phyloP scores from a whole-genome alignment of 352 stramenopile genomes.

The Thalassiosira oceanica region DNA sequence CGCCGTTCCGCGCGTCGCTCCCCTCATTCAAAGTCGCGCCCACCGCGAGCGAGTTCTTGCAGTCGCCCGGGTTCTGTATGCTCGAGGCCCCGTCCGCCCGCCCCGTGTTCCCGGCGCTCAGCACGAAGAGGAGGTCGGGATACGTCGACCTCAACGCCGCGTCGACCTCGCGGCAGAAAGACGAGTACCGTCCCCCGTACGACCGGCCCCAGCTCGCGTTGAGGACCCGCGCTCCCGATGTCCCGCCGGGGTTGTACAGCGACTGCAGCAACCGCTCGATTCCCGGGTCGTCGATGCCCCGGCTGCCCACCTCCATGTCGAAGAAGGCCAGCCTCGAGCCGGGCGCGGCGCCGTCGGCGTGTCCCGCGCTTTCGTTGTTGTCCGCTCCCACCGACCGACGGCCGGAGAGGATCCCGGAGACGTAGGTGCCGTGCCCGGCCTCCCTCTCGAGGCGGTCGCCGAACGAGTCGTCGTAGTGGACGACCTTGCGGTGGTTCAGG shows the following conservation, averaged over 20 bases:
- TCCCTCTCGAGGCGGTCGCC: slow-evolving; percentile 17
- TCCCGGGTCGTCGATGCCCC: slow-evolving; percentile 26
- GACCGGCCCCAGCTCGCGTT: slow-evolving; percentile 29
- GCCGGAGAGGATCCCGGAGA: slow-evolving; percentile 32
- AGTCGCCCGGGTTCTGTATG: slow-evolving; percentile 36
- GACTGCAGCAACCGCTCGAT: slow-evolving; percentile 16
- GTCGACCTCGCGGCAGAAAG: slow-evolving; percentile 30
- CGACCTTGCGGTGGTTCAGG: slow-evolving; percentile 29
- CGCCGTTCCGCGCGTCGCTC: slow-evolving; percentile 12
- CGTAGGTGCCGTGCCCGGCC: slow-evolving; percentile 38
- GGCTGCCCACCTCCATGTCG: slow-evolving; percentile 29
- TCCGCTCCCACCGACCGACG: slow-evolving; percentile 13
- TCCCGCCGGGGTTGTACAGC: slow-evolving; percentile 19
- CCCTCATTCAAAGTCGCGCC: slow-evolving; percentile 27
- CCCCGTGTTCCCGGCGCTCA: slow-evolving; percentile 47
- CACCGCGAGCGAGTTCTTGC: slow-evolving; percentile 47
- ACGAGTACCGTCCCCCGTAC: slow-evolving; percentile 22
- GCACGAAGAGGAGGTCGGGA: slow-evolving; percentile 41
- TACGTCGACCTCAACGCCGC: slow-evolving; percentile 11
- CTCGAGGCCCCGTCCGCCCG: neutral
- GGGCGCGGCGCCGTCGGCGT: slow-evolving; percentile 34
- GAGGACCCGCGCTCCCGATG: slow-evolving; percentile 20
- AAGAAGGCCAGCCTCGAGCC: slow-evolving; percentile 47
- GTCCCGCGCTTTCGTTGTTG: slow-evolving; percentile 20
- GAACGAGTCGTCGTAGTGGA: slow-evolving; percentile 39